phyloP scores from a whole-genome alignment of 1,284 basidiomycete species.

The Cystobasidium pallidum region DNA sequence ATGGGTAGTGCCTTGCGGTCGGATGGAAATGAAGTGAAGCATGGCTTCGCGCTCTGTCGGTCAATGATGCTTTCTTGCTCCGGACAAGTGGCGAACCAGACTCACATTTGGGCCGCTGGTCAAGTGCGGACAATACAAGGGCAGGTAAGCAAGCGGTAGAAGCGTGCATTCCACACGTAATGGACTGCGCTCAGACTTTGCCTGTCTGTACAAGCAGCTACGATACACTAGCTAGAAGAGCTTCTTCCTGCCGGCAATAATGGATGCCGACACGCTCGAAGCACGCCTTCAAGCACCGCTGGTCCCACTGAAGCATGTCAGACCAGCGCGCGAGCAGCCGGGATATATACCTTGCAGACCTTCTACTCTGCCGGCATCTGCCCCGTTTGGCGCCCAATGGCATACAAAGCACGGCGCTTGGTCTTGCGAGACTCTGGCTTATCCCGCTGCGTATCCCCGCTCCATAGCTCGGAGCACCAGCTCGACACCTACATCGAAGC shows the following conservation, averaged over 20 bases:
- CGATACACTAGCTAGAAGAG: not conserved
- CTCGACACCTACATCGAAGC: not conserved
- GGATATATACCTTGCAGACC: conserved; percentile 23
- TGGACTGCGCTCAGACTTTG: too few relatives aligned
- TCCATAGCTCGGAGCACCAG: conserved; percentile 20
- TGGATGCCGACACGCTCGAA: conserved; percentile 8
- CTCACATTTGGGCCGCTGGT: too few relatives aligned
- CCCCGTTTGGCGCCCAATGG: conserved; percentile 23
- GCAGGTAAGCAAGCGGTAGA: too few relatives aligned
- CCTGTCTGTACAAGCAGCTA: too few relatives aligned
- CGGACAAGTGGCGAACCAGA: too few relatives aligned
- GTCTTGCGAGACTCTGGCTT: conserved; percentile 18
- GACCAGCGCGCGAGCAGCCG: conserved; percentile 5
- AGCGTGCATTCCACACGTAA: too few relatives aligned
- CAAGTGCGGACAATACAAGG: too few relatives aligned
- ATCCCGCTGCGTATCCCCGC: conserved; percentile 40
- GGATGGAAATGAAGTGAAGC: too few relatives aligned
- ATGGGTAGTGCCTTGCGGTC: too few relatives aligned
- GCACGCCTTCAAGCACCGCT: conserved; percentile 37
- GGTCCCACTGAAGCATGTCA: conserved; percentile 25
- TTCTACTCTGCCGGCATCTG: conserved; percentile 11
- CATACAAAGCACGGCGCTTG: conserved; percentile 18
- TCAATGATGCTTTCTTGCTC: too few relatives aligned
- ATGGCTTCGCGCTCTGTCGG: too few relatives aligned
- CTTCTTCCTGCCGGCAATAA: not conserved